These are phyloP conservation scores for Termitomyces sp. DNA, from an alignment of 768 basidiomycete species.

Conservation along the genomic window DNA sequence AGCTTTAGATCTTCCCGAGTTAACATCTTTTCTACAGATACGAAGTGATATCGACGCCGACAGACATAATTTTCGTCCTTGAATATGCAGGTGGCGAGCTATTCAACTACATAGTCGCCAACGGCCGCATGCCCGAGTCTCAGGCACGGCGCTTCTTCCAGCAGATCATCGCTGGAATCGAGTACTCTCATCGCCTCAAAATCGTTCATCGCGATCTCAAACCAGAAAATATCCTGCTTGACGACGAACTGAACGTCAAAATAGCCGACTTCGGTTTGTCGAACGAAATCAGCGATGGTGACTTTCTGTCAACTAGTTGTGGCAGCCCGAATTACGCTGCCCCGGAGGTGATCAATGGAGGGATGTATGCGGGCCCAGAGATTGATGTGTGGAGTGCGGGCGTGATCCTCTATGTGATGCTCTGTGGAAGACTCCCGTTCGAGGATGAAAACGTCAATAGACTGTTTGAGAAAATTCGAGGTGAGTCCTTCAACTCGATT, in stretches of 20 bases:
- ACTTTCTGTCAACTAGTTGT: slow-evolving; percentile 95
- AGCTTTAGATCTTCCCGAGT: slow-evolving; percentile 6
- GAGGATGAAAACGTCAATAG: slow-evolving; percentile 95
- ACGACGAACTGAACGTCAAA: slow-evolving; percentile 86
- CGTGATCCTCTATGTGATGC: slow-evolving; percentile 98
- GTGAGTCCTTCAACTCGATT: slow-evolving; percentile 35
- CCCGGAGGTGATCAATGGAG: slow-evolving; percentile 94
- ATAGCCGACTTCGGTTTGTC: slow-evolving; percentile 99
- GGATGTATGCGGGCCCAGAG: slow-evolving; percentile 94
- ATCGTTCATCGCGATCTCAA: slow-evolving; percentile 98
- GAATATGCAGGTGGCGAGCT: slow-evolving; percentile 96
- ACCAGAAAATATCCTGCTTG: slow-evolving; percentile 90
- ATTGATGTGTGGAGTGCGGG: slow-evolving; percentile 99
- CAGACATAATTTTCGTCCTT: slow-evolving; percentile 97
- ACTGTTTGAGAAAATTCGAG: slow-evolving; percentile 91
- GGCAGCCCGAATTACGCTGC: slow-evolving; percentile 99
- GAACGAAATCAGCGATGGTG: slow-evolving; percentile 94
- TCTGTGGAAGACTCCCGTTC: slow-evolving; percentile 92
- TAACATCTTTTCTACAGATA: slow-evolving; percentile 41
- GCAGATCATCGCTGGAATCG: slow-evolving; percentile 95
- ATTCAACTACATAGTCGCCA: slow-evolving; percentile 96
- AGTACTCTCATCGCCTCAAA: slow-evolving; percentile 93
- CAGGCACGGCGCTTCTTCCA: slow-evolving; percentile 95
- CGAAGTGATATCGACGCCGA: slow-evolving; percentile 87
- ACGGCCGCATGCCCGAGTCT: slow-evolving; percentile 85